Conservation (phyloP, 352 stramenopile genomes). For the Blastocystis sp. region DNA sequence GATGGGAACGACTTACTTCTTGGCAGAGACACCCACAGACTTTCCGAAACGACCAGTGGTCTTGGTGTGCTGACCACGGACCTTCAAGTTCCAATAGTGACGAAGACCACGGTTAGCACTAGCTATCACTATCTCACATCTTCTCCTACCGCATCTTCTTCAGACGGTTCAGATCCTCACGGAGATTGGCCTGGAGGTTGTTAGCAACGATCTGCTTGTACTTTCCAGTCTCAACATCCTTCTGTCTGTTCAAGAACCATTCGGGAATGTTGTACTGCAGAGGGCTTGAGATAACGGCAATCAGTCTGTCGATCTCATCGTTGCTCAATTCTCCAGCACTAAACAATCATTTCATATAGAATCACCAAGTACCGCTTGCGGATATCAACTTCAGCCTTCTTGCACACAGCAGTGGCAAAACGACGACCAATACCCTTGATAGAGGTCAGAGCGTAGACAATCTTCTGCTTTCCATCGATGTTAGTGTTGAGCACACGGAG, state of each 20-base stretch:
- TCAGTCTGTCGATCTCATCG: no score
- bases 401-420: conserved; percentile 81
- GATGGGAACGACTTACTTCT: conserved; percentile 21
- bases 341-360: not conserved
- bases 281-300: no score
- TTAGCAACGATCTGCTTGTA: no score
- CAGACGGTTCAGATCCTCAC: conserved; percentile 95
- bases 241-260: no score
- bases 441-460: conserved; percentile 82
- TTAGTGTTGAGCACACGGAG: conserved; percentile 60
- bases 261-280: no score
- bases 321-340: conserved; percentile 90
- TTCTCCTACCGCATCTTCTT: conserved; percentile 96
- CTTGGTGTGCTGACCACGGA: no score
- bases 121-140: conserved; percentile 77
- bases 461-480: conserved; percentile 85
- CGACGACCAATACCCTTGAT: conserved; percentile 65
- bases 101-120: conserved; percentile 87
- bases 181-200: conserved; percentile 92
- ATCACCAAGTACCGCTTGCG: conserved; percentile 6
- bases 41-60: no score
- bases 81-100: no score
- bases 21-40: conserved; percentile 19
- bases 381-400: conserved; percentile 95
- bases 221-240: no score